A percentile compares a stretch with the other conserved stretches of the same genome.
phyloP scores from a whole-genome alignment of 495 filamentous ascomycete species.

The Beverwykella pulmonaria region DNA sequence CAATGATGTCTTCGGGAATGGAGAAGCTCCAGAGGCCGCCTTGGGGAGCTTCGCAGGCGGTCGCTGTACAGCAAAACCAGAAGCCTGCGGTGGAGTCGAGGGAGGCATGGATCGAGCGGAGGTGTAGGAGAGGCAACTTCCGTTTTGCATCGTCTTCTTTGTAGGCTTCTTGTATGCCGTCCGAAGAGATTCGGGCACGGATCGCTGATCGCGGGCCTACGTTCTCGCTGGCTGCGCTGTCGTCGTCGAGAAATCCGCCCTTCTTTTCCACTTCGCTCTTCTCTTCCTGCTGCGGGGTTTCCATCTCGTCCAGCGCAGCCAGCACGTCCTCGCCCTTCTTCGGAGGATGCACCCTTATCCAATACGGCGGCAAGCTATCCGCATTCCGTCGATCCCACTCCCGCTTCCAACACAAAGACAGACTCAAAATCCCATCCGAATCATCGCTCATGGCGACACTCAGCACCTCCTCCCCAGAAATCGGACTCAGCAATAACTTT shows the following conservation, averaged over 20 bases:
- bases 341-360: constrained; percentile 52
- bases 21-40: constrained; percentile 64
- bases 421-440: constrained; percentile 63
- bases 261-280: constrained; percentile 22
- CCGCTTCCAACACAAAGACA: constrained; percentile 58
- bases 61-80: constrained; percentile 63
- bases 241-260: constrained; percentile 27
- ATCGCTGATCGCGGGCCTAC: not conserved
- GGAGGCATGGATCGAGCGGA: constrained; percentile 12
- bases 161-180: constrained; percentile 35
- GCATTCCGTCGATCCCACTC: constrained; percentile 60
- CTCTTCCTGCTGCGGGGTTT: constrained; percentile 3
- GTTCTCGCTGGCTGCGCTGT: constrained; percentile 17
- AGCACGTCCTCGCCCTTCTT: constrained; percentile 18
- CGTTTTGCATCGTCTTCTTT: constrained; percentile 23
- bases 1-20: constrained; percentile 57
- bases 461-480: constrained; percentile 54
- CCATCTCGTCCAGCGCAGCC: constrained; percentile 10
- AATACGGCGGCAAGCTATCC: constrained; percentile 62
- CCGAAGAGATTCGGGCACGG: constrained; percentile 18
- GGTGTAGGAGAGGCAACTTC: constrained; percentile 27
- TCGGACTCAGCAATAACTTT: constrained; percentile 58
- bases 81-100: constrained; percentile 46
- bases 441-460: constrained; percentile 62
- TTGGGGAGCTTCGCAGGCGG: constrained; percentile 55